Conservation (phyloP, 306 rosid genomes). For the Trifolium fragiferum region DNA sequence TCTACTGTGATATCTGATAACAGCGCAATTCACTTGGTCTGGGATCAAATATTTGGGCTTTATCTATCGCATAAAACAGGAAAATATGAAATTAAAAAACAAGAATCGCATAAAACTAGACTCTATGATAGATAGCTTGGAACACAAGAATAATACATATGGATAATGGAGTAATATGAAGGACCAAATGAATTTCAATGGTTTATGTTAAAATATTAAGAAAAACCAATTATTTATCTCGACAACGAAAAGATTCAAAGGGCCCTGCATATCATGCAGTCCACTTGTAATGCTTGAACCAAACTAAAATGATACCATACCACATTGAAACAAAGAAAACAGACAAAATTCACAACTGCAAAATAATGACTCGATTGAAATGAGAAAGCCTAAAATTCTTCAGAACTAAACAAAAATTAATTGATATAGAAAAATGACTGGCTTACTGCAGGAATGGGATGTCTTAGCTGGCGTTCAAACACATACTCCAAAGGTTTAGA, state of each 20-base stretch:
- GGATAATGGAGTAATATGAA: not conserved
- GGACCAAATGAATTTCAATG: not conserved
- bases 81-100: slow-evolving; percentile 6
- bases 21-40: slow-evolving; percentile 82
- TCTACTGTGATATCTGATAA: slow-evolving; percentile 89
- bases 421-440: not conserved
- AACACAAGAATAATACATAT: slow-evolving; percentile 5
- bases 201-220: not conserved
- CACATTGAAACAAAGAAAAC: slow-evolving; percentile 5
- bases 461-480: slow-evolving; percentile 84
- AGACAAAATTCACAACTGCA: slow-evolving; percentile 2
- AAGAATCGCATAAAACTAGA: not conserved
- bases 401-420: not conserved
- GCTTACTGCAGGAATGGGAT: slow-evolving; percentile 60
- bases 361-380: not conserved
- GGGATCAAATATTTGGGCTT: slow-evolving; percentile 85
- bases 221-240: slow-evolving; percentile 10
- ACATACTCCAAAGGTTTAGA: slow-evolving; percentile 72
- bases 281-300: not conserved
- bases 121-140: slow-evolving; percentile 10
- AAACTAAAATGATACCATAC: slow-evolving; percentile 2
- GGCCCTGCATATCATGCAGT: not conserved
- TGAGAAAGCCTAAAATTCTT: slow-evolving; percentile 2
- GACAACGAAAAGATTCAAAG: slow-evolving; percentile 3
- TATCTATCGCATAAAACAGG: slow-evolving; percentile 55